Base-by-base conservation (phyloP, 345 rosid genomes). In the Capsella bursapastoris region DNA sequence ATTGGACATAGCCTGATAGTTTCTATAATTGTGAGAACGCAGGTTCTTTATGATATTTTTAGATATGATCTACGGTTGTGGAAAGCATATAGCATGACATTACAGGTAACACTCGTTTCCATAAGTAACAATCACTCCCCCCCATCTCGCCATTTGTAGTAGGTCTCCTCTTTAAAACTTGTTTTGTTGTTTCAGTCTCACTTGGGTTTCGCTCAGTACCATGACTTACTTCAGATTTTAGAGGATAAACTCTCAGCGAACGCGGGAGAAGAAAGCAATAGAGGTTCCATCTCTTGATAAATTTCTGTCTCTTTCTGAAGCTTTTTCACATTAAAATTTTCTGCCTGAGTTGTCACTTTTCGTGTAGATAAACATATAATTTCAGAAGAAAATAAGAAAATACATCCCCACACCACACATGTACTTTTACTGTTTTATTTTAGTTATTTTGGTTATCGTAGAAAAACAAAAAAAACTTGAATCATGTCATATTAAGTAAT, bases 41-140 rank as follows among this genome's bases (percentile, higher is more conserved):
- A 92, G 98, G 97, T 94, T 66, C 93, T 94, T 41, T 90, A 85
- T 80, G 97, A 94, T 85, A 87, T 88, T 66, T 94, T 91, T 75
- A 89, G 78, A 73, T 88, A 80, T 73, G 97, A 91, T 73, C 59
- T 72, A 80, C 86, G 95, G 60, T 67, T 94, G 44, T 94, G 98
- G 97, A 77, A 83, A 82, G 98, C 98, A 53, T 94, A 94, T 72
- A 78, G 89, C 70, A 56, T 83, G 66, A 91, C 96, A 8, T 88
- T 94, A 75, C 86, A 89, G 93, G 96, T 89, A 75, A 43, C 35
- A 64, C 67, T 29, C 49, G 66, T 14, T 13, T 75, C 73, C 18
- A 27, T 31, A 22, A 22, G 25, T 22, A 12, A 57, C 29, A 40
- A 34, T 56, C 22, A 11, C 29, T 34, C 2, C 4, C 27, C 2